A percentile compares a stretch with the other conserved stretches of the same genome.
Conservation (phyloP, 768 basidiomycete genomes). For the Psilocybe cyanescens region DNA sequence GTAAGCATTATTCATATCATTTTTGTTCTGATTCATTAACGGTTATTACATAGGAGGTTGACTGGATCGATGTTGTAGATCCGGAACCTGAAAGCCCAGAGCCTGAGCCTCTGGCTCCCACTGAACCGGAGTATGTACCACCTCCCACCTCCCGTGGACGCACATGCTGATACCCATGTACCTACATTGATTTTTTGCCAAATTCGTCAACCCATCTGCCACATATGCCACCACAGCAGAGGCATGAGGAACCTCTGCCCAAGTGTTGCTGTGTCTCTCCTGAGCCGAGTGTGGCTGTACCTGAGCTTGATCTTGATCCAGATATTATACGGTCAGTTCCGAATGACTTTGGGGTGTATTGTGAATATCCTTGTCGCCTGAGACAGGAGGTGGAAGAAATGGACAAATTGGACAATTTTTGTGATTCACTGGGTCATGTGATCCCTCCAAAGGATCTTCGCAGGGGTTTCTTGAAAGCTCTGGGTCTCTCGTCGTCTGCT, state of each 20-base stretch:
- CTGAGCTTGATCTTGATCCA: too few species aligned
- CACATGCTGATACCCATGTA: too few species aligned
- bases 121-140: too few species aligned
- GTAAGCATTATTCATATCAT: too few species aligned
- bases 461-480: not conserved
- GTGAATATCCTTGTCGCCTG: not conserved
- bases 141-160: too few species aligned
- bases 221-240: not conserved
- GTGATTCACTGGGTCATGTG: not conserved
- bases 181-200: not conserved
- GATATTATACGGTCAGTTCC: not conserved
- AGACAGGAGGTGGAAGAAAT: not conserved
- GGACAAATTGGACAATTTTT: not conserved
- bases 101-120: too few species aligned
- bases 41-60: too few species aligned
- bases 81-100: too few species aligned
- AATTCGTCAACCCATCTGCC: not conserved
- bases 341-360: not conserved
- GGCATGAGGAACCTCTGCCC: not conserved
- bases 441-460: not conserved
- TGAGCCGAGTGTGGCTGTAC: not conserved
- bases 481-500: not conserved
- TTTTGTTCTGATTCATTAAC: too few species aligned
- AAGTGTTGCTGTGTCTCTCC: not conserved
- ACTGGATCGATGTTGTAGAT: too few species aligned